Evolutionary conservation across 352 stramenopile genomes (phyloP), one percentile per base, ranked within the genome.

Genomic region (Globisporangium camurandrum): DNA sequence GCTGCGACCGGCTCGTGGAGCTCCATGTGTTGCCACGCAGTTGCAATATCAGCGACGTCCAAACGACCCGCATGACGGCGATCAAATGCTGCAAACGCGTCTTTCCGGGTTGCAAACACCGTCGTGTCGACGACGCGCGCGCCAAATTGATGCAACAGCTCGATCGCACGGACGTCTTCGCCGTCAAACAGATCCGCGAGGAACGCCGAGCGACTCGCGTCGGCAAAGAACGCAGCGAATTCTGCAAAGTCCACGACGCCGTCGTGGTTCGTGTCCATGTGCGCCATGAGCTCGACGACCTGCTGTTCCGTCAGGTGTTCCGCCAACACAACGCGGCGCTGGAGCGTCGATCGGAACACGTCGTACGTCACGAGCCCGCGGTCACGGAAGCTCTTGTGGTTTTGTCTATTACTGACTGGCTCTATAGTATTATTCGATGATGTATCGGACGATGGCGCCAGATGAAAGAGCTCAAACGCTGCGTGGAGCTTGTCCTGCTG

Each of bases 231-330:
- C 4, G 69, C 71, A 38, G 77, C 78, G 54, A 97, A 97, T 57
- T 97, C 89, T 26, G 87, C 65, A 49, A 94, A 91, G 52, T 93
- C 73, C 10, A 97, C 88, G 19, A 93, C 71, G 2, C 84, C 86
- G 46, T 97, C 88, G 46, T 87, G 71, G 36, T 97, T 93, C 41
- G 87, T 73, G 58, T 97, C 89, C 49, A 97, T 81, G 43, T 91
- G 77, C 51, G 95, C 76, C 89, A 97, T 97, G 22, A 97, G 57
- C 56, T 97, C 89, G 23, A 96, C 95, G 17, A 96, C 92, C 60
- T 96, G 85, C 41, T 93, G 79, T 54, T 93, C 84, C 14, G 83
- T 92, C 5, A 97, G 67, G 0, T 66, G 80, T 22, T 74, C 66
- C 1, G 59, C 53, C 0, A 91, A 61, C 12, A 75, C 66, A 6